phyloP scores from a whole-genome alignment of 441 rosid species.

The Erodium chrysanthum region DNA sequence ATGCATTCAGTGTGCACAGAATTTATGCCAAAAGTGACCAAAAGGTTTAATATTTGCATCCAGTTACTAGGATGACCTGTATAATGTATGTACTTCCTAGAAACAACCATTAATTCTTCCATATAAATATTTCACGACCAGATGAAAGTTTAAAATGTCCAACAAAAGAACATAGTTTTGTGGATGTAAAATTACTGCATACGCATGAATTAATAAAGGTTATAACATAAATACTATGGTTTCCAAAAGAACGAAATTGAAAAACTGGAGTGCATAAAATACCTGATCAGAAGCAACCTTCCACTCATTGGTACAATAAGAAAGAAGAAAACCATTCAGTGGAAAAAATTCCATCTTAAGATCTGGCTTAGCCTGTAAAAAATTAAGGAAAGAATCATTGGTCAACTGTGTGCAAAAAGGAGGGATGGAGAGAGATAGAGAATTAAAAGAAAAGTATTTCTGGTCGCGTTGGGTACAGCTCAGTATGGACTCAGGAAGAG shows the following conservation, averaged over 20 bases:
- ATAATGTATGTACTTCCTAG: background rate
- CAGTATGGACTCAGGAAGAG: background rate
- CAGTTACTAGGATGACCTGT: background rate
- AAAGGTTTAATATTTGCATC: background rate
- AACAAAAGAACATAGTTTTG: background rate
- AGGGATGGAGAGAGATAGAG: background rate
- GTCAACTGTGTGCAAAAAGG: slow-evolving; percentile 4
- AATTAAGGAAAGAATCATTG: slow-evolving; percentile 9
- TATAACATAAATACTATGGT: background rate
- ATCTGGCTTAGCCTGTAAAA: slow-evolving; percentile 59
- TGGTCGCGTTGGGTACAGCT: background rate
- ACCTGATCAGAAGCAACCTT: slow-evolving; percentile 59
- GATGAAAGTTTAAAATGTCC: slow-evolving; percentile 1
- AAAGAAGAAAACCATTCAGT: slow-evolving; percentile 65
- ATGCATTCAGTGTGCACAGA: background rate
- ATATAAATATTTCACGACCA: background rate
- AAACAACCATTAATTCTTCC: background rate
- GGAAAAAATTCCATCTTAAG: slow-evolving; percentile 74
- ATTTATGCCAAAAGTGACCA: background rate
- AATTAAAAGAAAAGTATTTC: background rate
- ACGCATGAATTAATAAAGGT: background rate
- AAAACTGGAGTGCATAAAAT: background rate
- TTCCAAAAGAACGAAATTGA: too few relatives aligned
- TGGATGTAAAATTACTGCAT: background rate
- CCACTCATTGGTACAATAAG: slow-evolving; percentile 72